Conservation (phyloP, 345 rosid genomes). For the Trapa bicornis region DNA sequence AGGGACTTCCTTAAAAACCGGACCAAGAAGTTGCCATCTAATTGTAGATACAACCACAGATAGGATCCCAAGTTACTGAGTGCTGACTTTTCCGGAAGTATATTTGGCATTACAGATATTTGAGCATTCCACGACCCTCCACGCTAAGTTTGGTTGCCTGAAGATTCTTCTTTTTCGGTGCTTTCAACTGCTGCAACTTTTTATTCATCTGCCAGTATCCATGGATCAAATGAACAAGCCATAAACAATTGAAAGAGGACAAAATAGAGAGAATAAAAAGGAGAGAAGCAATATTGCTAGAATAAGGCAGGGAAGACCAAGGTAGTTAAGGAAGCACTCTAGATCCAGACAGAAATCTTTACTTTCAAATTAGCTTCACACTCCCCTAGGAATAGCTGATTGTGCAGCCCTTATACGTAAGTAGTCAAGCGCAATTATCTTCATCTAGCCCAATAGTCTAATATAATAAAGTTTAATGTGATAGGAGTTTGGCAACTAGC, state of each 20-base stretch:
- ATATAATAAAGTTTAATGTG: background rate
- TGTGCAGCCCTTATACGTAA: background rate
- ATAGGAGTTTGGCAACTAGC: background rate
- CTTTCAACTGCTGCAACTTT: constrained; percentile 91
- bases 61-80: background rate
- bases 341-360: background rate
- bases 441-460: background rate
- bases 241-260: background rate
- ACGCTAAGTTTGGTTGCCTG: constrained; percentile 90
- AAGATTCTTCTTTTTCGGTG: constrained; percentile 78
- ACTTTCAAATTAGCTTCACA: background rate
- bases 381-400: too few relatives aligned
- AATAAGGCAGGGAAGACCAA: background rate
- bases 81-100: background rate
- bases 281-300: background rate
- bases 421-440: background rate
- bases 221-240: background rate
- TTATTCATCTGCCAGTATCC: constrained; percentile 64
- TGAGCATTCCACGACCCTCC: constrained; percentile 96
- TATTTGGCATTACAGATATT: constrained; percentile 38
- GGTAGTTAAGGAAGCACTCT: background rate
- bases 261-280: background rate
- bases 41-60: background rate
- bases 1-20: background rate
- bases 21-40: background rate